Evolutionary conservation across 2,329 filamentous ascomycete genomes (phyloP), one percentile per base, ranked within the genome.

Genomic region (Didymella keratinophila): DNA sequence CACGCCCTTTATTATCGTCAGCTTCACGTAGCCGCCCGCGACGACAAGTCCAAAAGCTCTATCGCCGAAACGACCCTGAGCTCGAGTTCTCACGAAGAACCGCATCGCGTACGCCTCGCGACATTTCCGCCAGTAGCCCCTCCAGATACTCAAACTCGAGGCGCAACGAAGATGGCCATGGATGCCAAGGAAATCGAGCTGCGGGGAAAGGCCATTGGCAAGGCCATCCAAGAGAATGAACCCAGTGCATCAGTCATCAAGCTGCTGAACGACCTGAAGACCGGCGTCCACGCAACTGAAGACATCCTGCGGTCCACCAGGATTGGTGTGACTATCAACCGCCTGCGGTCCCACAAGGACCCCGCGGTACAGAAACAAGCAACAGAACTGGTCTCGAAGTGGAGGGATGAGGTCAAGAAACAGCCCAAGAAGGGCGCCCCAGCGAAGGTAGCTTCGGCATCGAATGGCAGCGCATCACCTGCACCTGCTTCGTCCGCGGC

Each of bases 301-400:
- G 92, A 97, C 68, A 86, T 97, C 68, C 83, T 99, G 65, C 88
- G 94, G 72, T 90, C 90, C 41, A 98, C 94, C n/a, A 91, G 90
- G 69, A 94, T 96, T 50, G 95, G 95, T 69, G 89, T 97, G 65
- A 87, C 90, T 49, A 91, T 98, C 63, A 94, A 93, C 76, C 94
- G 93, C 76, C 86, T 90, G 60, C 93, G 96, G 76, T 78, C 87
- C 56, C 90, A 96, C 82, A 93, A 91, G 76, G 87, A 93, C 42
- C 80, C 83, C 2, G 81, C 83, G 46, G 89, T 98, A 67, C 88
- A 89, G 45, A 86, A 87, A 50, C 82, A 91, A 42, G 93, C 95
- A 3, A 84, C 86, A 59, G 91, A 93, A 71, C 90, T 98, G 56
- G 93, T 99, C 51, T 85, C 84, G 62, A 96, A 93, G 77, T 97